Conservation (phyloP, 352 stramenopile genomes). For the Pilasporangium apinafurcum region DNA sequence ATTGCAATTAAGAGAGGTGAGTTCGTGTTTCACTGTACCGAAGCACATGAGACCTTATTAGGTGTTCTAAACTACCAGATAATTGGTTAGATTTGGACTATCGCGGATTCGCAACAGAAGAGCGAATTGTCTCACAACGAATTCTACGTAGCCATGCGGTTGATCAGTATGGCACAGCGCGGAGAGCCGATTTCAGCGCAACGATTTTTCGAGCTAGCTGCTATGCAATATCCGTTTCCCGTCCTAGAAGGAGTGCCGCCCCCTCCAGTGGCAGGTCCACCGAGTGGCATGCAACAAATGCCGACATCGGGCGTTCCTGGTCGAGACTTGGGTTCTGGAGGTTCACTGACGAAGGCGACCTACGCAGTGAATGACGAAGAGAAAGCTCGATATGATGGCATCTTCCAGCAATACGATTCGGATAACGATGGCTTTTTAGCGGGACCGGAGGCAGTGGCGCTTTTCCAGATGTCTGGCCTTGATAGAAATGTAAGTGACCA, state of each 20-base stretch:
- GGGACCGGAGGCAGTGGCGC: conserved; percentile 81
- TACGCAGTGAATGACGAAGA: conserved; percentile 89
- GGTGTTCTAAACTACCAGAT: too few relatives aligned
- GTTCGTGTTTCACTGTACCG: background rate
- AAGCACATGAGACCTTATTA: too few relatives aligned
- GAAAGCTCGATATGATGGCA: conserved; percentile 84
- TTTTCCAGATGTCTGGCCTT: conserved; percentile 93
- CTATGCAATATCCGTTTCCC: conserved; percentile 47
- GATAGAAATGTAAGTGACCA: conserved; percentile 81
- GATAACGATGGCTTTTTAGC: conserved; percentile 90
- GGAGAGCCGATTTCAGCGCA: conserved; percentile 59
- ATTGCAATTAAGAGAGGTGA: conserved; percentile 60
- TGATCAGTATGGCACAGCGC: conserved; percentile 80
- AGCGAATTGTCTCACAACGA: conserved; percentile 74
- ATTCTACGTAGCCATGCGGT: conserved; percentile 83
- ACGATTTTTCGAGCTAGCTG: conserved; percentile 63
- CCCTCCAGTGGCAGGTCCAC: conserved; percentile 11
- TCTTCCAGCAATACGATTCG: conserved; percentile 91
- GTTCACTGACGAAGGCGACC: background rate
- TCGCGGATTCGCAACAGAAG: conserved; percentile 62
- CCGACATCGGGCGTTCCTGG: background rate
- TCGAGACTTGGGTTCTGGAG: too few relatives aligned
- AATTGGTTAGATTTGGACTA: conserved; percentile 73
- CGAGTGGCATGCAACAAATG: background rate
- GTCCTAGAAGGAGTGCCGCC: conserved; percentile 58